These are phyloP conservation scores for Fusarium domesticum DNA, from an alignment of 2,329 filamentous ascomycete species.

Conservation along the genomic window DNA sequence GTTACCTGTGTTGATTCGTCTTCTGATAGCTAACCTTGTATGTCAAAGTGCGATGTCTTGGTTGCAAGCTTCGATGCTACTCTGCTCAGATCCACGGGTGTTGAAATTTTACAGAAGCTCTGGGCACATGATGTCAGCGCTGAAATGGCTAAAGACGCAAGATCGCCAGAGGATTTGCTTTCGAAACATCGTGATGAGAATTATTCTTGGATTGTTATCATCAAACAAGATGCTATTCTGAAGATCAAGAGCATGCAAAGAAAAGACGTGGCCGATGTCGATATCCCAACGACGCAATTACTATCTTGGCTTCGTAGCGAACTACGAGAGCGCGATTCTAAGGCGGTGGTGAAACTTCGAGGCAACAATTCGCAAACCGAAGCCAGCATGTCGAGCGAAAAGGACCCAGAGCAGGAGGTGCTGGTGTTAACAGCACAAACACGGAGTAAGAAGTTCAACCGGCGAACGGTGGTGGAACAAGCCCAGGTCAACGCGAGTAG, in stretches of 20 bases:
- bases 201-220: slow-evolving; percentile 84
- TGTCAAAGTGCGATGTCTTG: slow-evolving; percentile 73
- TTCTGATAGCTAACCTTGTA: slow-evolving; percentile 1
- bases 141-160: slow-evolving; percentile 77
- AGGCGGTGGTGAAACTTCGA: slow-evolving; percentile 48
- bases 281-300: slow-evolving; percentile 70
- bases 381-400: slow-evolving; percentile 26
- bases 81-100: slow-evolving; percentile 69
- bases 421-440: slow-evolving; percentile 81
- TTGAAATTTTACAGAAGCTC: slow-evolving; percentile 73
- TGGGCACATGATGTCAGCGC: slow-evolving; percentile 85
- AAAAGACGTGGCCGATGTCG: slow-evolving; percentile 71
- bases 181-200: slow-evolving; percentile 72
- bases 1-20: background rate
- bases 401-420: slow-evolving; percentile 64
- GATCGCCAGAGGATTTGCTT: slow-evolving; percentile 75
- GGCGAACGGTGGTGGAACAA: slow-evolving; percentile 80
- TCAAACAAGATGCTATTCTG: slow-evolving; percentile 73
- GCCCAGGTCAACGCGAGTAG: slow-evolving; percentile 58
- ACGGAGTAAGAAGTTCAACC: slow-evolving; percentile 87
- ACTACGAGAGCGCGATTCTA: slow-evolving; percentile 72
- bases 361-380: slow-evolving; percentile 33
- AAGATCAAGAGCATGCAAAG: slow-evolving; percentile 77
- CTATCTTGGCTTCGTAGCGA: slow-evolving; percentile 78
- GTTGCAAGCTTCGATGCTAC: slow-evolving; percentile 82